Conservation (phyloP, 164 flowering plant genomes). For the Platanus orientalis region DNA sequence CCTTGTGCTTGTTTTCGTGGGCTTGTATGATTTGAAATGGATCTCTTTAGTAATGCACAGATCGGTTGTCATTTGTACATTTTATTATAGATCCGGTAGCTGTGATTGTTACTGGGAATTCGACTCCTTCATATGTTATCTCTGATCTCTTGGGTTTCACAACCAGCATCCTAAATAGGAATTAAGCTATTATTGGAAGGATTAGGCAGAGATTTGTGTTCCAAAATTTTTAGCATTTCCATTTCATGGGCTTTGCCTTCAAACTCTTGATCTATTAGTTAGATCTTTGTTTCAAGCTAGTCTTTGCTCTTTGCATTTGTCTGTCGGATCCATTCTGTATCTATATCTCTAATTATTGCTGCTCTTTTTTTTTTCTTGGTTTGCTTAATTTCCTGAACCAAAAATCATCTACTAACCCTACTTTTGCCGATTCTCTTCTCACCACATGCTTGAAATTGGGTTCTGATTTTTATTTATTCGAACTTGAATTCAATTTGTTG, state of each 20-base stretch:
- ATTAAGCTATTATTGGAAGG: background rate
- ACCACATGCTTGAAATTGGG: background rate
- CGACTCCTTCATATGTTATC: too few species aligned
- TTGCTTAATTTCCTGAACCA: background rate
- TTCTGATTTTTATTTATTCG: background rate
- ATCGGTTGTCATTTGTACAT: background rate
- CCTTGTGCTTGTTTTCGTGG: background rate
- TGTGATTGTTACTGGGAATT: too few species aligned
- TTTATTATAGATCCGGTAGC: background rate
- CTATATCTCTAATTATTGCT: background rate
- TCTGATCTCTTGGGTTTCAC: background rate
- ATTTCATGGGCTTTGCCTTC: background rate
- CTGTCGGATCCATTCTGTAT: background rate
- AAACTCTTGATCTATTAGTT: slow-evolving; percentile 1
- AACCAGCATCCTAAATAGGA: background rate
- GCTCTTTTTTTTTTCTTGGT: too few species aligned
- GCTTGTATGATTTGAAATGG: background rate
- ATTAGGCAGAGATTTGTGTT: background rate
- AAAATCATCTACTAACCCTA: background rate
- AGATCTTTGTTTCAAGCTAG: background rate
- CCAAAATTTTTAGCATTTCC: background rate
- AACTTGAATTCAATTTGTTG: background rate
- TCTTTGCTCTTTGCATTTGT: background rate
- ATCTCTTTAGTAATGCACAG: background rate
- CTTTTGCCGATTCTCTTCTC: background rate